A percentile compares a stretch with the other conserved stretches of the same genome.
Evolutionary conservation across 2,329 filamentous ascomycete species (phyloP).

Genomic region (Didymella pomorum): DNA sequence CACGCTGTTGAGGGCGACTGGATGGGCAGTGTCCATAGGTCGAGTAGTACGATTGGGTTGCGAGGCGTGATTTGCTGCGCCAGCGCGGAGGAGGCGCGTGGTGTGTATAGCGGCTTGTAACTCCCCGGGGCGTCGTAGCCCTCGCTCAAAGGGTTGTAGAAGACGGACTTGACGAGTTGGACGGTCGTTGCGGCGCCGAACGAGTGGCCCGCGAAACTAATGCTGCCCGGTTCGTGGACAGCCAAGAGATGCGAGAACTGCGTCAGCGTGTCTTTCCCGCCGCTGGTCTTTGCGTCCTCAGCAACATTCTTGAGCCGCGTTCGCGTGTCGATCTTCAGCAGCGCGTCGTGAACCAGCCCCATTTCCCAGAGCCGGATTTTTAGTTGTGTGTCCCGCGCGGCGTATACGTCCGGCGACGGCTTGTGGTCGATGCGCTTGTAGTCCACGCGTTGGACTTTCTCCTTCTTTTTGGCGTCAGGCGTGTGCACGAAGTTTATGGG

Average conservation of each 20-base stretch:
- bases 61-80: slow-evolving; percentile 71
- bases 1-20: slow-evolving; percentile 68
- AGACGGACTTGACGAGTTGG: slow-evolving; percentile 81
- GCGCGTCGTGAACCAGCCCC: slow-evolving; percentile 71
- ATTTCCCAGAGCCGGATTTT: slow-evolving; percentile 81
- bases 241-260: slow-evolving; percentile 70
- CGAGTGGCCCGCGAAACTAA: slow-evolving; percentile 81
- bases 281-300: slow-evolving; percentile 50
- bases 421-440: slow-evolving; percentile 65
- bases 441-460: slow-evolving; percentile 52
- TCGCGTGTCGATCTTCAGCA: slow-evolving; percentile 71
- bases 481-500: slow-evolving; percentile 76
- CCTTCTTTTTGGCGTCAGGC: slow-evolving; percentile 52
- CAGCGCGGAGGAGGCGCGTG: slow-evolving; percentile 64
- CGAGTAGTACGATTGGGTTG: slow-evolving; percentile 73
- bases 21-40: slow-evolving; percentile 82
- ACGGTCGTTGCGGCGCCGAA: slow-evolving; percentile 79
- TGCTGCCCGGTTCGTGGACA: slow-evolving; percentile 73
- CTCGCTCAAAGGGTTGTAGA: slow-evolving; percentile 64
- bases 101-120: slow-evolving; percentile 68
- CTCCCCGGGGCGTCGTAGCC: slow-evolving; percentile 25
- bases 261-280: slow-evolving; percentile 58
- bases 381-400: slow-evolving; percentile 73
- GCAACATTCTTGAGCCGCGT: slow-evolving; percentile 56
- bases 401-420: slow-evolving; percentile 70